phyloP scores from a whole-genome alignment of 2,329 filamentous ascomycete species.

The Colletotrichum sp. region DNA sequence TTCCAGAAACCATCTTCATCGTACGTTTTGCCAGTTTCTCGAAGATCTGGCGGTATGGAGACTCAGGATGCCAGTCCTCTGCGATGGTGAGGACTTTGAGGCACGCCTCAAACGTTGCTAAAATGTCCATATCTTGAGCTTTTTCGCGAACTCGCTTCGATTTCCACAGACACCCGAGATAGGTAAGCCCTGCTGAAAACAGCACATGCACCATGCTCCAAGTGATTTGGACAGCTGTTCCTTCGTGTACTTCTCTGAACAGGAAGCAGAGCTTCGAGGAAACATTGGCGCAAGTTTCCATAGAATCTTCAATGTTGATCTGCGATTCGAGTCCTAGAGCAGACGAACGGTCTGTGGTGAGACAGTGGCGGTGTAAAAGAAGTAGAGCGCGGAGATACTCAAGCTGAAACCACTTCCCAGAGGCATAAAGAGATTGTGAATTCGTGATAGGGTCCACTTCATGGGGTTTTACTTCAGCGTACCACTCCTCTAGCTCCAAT shows the following conservation, averaged over 20 bases:
- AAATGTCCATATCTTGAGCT: accelerated
- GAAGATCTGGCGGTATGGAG: neutral
- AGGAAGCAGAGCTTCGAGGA: neutral
- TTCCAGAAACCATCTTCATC: neutral
- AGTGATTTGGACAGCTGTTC: neutral
- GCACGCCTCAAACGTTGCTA: neutral
- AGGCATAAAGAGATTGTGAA: neutral
- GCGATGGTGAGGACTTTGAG: neutral
- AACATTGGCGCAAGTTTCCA: neutral
- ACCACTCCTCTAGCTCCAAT: neutral
- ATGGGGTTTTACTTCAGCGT: neutral
- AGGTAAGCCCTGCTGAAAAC: neutral
- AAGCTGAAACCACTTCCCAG: neutral
- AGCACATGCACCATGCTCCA: neutral
- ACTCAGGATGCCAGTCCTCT: neutral
- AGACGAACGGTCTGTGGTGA: neutral
- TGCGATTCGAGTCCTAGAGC: neutral
- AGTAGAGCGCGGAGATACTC: neutral
- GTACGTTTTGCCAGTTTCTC: neutral
- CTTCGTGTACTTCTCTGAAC: neutral
- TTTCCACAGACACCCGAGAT: neutral
- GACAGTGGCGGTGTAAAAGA: neutral
- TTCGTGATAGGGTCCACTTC: neutral
- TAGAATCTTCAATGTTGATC: neutral
- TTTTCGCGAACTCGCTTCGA: neutral